phyloP scores from a whole-genome alignment of 192 early-diverging fungal genomes.

The Jimgerdemannia flammicorona region DNA sequence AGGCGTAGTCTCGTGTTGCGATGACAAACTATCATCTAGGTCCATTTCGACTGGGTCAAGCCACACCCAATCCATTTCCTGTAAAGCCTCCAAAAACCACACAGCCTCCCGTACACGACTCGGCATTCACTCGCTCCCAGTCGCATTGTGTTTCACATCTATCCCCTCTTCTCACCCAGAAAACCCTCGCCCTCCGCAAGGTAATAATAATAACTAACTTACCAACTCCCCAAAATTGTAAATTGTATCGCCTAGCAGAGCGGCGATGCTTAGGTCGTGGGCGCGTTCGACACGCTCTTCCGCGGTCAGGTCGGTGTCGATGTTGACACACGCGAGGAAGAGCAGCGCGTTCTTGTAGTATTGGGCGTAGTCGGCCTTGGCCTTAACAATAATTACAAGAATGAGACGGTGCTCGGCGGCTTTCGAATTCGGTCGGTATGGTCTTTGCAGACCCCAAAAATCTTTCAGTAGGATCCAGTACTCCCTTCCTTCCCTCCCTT shows the following conservation, averaged over 20 bases:
- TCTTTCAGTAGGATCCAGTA: background rate
- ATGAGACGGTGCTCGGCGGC: background rate
- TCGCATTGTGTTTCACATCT: too few relatives aligned
- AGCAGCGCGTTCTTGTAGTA: constrained; percentile 96
- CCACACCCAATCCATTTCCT: too few relatives aligned
- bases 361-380: constrained; percentile 85
- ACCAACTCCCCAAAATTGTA: constrained; percentile 99
- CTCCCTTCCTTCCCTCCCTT: background rate
- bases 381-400: constrained; percentile 28
- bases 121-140: too few relatives aligned
- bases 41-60: too few relatives aligned
- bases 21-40: too few relatives aligned
- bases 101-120: too few relatives aligned
- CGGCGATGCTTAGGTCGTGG: constrained; percentile 86
- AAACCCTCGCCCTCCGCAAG: background rate
- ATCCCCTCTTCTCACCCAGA: background rate
- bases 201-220: constrained; percentile 14
- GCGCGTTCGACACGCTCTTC: constrained; percentile 87
- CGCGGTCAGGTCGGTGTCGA: constrained; percentile 66
- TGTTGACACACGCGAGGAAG: constrained; percentile 85
- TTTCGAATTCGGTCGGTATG: background rate
- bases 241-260: constrained; percentile 90
- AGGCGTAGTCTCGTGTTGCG: too few relatives aligned
- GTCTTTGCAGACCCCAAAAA: background rate
- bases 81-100: too few relatives aligned